Conservation (phyloP, 169 alveolate species). For the Plasmodium gonderi region DNA sequence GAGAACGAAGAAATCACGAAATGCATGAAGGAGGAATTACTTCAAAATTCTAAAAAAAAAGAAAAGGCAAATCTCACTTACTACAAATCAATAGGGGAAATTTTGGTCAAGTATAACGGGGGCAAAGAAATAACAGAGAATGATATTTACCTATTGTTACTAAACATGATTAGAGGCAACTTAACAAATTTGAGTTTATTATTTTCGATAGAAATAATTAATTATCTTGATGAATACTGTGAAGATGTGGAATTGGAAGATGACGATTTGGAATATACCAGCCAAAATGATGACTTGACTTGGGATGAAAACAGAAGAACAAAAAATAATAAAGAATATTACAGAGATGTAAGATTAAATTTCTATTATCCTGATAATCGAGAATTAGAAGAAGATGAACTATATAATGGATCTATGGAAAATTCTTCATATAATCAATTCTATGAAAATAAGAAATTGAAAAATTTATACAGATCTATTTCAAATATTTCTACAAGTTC, state of each 20-base stretch:
- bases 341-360: slow-evolving; percentile 13
- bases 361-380: neutral
- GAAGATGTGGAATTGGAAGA: slow-evolving; percentile 13
- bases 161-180: slow-evolving; percentile 39
- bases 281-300: neutral
- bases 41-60: neutral
- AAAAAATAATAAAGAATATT: neutral
- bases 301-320: neutral
- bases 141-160: slow-evolving; percentile 27
- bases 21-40: slow-evolving; percentile 15
- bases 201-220: slow-evolving; percentile 64
- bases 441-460: slow-evolving; percentile 18
- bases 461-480: slow-evolving; percentile 6
- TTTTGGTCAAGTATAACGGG: neutral
- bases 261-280: neutral
- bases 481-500: neutral
- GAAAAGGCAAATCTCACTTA: neutral
- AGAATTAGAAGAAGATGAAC: slow-evolving; percentile 1
- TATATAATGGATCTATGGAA: slow-evolving; percentile 3
- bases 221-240: slow-evolving; percentile 54
- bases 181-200: slow-evolving; percentile 59
- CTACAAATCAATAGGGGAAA: slow-evolving; percentile 34
- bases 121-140: neutral
- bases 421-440: neutral
- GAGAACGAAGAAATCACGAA: slow-evolving; percentile 28